Conservation (phyloP, 805 yeast species). For the Lachancea mirantina region DNA sequence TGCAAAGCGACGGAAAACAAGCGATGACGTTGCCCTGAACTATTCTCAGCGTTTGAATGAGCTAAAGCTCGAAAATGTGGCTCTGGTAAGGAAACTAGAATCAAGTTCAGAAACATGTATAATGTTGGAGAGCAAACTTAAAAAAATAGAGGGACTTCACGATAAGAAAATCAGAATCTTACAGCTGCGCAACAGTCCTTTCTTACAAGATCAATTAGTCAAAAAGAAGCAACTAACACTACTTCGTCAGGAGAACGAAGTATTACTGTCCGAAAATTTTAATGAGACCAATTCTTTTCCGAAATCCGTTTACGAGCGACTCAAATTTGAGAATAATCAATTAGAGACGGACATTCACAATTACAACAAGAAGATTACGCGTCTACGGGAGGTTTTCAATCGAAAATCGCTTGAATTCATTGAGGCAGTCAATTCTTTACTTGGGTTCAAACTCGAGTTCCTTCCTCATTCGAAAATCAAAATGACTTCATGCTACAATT, state of each 20-base stretch:
- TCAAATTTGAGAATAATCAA: slow-evolving; percentile 45
- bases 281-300: slow-evolving; percentile 38
- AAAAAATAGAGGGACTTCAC: slow-evolving; percentile 30
- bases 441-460: slow-evolving; percentile 72
- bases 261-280: slow-evolving; percentile 32
- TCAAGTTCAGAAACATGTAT: slow-evolving; percentile 33
- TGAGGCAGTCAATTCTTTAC: slow-evolving; percentile 53
- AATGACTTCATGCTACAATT: slow-evolving; percentile 41
- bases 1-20: slow-evolving; percentile 28
- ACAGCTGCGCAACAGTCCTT: slow-evolving; percentile 62
- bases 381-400: slow-evolving; percentile 51
- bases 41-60: slow-evolving; percentile 28
- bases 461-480: slow-evolving; percentile 49
- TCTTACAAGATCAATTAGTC: slow-evolving; percentile 51
- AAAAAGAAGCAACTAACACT: slow-evolving; percentile 45
- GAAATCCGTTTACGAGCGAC: slow-evolving; percentile 53
- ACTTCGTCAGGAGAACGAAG: slow-evolving; percentile 52
- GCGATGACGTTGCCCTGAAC: slow-evolving; percentile 21
- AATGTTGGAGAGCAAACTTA: slow-evolving; percentile 33
- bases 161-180: slow-evolving; percentile 43
- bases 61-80: slow-evolving; percentile 37
- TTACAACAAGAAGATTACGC: slow-evolving; percentile 42
- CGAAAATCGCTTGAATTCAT: slow-evolving; percentile 67
- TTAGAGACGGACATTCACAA: slow-evolving; percentile 43
- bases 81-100: slow-evolving; percentile 33